phyloP scores from a whole-genome alignment of 106 monocot species.

The Acanthochlamys bracteata region DNA sequence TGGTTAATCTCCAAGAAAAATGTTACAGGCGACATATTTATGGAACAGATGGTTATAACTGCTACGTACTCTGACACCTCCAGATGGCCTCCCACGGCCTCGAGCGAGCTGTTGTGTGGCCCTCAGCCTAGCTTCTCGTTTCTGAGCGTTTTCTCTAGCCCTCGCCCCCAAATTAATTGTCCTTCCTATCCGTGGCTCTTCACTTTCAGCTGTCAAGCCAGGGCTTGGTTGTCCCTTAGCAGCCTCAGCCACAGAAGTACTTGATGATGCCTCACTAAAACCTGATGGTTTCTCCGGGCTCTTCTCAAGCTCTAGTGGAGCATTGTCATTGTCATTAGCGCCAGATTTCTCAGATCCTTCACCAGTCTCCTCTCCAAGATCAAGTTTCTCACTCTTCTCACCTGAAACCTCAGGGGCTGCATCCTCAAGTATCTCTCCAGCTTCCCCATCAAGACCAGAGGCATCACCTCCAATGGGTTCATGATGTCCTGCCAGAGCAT shows the following conservation, averaged over 20 bases:
- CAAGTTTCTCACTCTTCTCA: conserved; percentile 20
- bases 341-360: conserved; percentile 22
- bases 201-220: conserved; percentile 6
- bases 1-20: no score
- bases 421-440: conserved; percentile 13
- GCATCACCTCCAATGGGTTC: conserved; percentile 18
- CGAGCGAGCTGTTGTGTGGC: conserved; percentile 12
- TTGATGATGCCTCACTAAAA: conserved; percentile 11
- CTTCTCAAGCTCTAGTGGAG: conserved; percentile 15
- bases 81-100: conserved; percentile 24
- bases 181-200: conserved; percentile 25
- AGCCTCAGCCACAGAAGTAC: conserved; percentile 12
- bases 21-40: no score
- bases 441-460: conserved; percentile 23
- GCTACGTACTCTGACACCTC: conserved; percentile 27
- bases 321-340: conserved; percentile 15
- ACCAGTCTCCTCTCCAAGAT: conserved; percentile 23
- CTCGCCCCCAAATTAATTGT: conserved; percentile 37
- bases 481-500: conserved; percentile 2
- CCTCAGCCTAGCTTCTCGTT: conserved; percentile 21
- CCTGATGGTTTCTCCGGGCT: conserved; percentile 12
- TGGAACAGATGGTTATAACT: not conserved
- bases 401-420: conserved; percentile 17
- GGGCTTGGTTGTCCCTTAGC: conserved; percentile 16
- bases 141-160: conserved; percentile 27